Conservation (phyloP, 805 yeast genomes). For the Monosporozyma solicola region DNA sequence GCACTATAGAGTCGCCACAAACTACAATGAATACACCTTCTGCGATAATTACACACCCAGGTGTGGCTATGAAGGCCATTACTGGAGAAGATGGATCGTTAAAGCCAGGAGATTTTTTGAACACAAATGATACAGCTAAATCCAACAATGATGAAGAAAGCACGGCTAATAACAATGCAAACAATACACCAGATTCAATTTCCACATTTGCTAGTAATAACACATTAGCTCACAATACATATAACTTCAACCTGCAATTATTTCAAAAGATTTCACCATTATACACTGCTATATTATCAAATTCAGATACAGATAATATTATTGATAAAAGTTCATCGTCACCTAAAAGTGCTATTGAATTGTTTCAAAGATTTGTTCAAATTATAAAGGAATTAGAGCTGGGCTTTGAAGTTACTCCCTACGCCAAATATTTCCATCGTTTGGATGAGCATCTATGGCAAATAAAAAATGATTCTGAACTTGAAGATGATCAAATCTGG, state of each 20-base stretch:
- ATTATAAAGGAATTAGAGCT: slow-evolving; percentile 28
- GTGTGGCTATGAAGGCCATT: slow-evolving; percentile 2
- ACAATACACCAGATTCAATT: slow-evolving; percentile 2
- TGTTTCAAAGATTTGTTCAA: slow-evolving; percentile 29
- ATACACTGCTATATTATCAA: slow-evolving; percentile 21
- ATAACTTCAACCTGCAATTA: slow-evolving; percentile 13
- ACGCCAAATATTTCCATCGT: slow-evolving; percentile 22
- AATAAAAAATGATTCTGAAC: slow-evolving; percentile 21
- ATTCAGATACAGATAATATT: slow-evolving; percentile 11
- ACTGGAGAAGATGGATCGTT: not conserved
- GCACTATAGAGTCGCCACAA: slow-evolving; percentile 19
- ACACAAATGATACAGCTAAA: slow-evolving; percentile 1
- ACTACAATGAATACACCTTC: slow-evolving; percentile 19
- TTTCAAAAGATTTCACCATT: slow-evolving; percentile 23
- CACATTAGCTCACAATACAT: not conserved
- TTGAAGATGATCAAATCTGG: slow-evolving; percentile 24
- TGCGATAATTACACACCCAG: slow-evolving; percentile 4
- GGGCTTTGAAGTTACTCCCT: slow-evolving; percentile 25
- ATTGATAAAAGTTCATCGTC: slow-evolving; percentile 24
- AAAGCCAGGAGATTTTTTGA: not conserved
- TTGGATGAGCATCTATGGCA: slow-evolving; percentile 24
- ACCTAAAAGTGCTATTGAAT: slow-evolving; percentile 28
- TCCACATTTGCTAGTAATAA: slow-evolving; percentile 4
- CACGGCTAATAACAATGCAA: not conserved
- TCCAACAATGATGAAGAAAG: slow-evolving; percentile 1